phyloP scores from a whole-genome alignment of 805 yeast species.

The Wickerhamomyces sydowiorum region DNA sequence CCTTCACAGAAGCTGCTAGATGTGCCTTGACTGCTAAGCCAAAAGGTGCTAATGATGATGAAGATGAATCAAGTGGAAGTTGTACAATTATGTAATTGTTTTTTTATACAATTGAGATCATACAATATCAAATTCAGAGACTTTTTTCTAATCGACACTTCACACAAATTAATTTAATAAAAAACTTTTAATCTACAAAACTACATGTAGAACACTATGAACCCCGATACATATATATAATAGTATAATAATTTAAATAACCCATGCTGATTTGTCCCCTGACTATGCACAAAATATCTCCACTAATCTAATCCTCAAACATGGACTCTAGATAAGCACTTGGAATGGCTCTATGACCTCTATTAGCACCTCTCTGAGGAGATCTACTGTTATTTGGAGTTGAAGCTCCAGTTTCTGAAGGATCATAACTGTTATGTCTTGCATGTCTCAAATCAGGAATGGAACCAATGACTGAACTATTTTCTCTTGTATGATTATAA shows the following conservation, averaged over 20 bases:
- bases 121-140: no score
- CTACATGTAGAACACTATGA: no score
- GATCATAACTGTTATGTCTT: conserved; percentile 10
- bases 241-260: no score
- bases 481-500: background rate
- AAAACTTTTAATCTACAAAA: no score
- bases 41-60: conserved; percentile 56
- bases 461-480: background rate
- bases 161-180: no score
- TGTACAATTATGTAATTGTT: conserved; percentile 37
- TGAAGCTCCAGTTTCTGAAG: conserved; percentile 8
- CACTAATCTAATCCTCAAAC: conserved; percentile 30
- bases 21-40: conserved; percentile 90
- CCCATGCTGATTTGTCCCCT: no score
- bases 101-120: no score
- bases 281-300: no score
- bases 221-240: no score
- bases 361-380: conserved; percentile 9
- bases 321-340: conserved; percentile 45
- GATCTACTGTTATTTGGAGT: conserved; percentile 13
- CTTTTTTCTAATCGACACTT: no score
- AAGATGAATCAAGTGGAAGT: conserved; percentile 25
- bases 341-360: conserved; percentile 30
- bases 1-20: conserved; percentile 97
- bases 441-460: background rate